Conservation (phyloP, 805 yeast species). For the Brettanomyces anomalus region DNA sequence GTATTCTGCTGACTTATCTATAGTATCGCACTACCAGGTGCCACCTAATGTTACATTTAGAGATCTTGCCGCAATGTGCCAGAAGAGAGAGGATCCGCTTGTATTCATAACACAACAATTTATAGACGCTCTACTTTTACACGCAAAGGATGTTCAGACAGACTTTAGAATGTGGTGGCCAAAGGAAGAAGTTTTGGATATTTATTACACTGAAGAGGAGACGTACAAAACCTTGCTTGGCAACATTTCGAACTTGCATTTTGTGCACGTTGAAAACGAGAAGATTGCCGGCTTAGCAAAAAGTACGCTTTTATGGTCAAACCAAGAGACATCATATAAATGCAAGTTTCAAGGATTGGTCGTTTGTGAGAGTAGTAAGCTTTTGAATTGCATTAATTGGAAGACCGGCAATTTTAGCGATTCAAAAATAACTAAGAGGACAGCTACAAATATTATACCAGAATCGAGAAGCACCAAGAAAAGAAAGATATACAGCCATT, state of each 20-base stretch:
- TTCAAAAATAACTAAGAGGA: background rate
- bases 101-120: background rate
- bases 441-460: background rate
- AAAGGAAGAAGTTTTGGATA: background rate
- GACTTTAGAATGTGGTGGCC: slow-evolving; percentile 2
- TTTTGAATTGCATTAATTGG: background rate
- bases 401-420: too few species aligned
- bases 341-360: background rate
- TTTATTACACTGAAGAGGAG: too few species aligned
- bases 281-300: background rate
- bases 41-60: slow-evolving; percentile 1
- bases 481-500: background rate
- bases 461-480: background rate
- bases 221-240: too few species aligned
- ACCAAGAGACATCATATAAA: background rate
- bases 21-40: slow-evolving; percentile 1
- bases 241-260: too few species aligned
- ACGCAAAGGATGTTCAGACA: background rate
- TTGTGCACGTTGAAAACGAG: background rate
- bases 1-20: background rate
- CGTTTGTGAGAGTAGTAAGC: background rate
- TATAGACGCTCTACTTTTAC: background rate
- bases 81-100: background rate
- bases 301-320: background rate
- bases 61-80: background rate